Conservation (phyloP, 805 yeast genomes). For the Candida nitratophila region DNA sequence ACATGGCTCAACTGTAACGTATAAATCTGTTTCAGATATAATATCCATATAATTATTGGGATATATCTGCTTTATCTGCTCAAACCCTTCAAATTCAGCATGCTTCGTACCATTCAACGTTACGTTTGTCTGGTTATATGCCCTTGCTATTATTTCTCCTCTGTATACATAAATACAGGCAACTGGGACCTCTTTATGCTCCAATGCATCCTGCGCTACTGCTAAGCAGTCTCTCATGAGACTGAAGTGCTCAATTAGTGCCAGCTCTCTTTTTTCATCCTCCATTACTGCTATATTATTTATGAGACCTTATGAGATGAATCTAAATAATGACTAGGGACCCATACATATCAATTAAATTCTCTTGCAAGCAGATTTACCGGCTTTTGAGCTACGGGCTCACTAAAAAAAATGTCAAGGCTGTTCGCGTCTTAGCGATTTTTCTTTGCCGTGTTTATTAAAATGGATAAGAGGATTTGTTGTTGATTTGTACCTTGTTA, state of each 20-base stretch:
- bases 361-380: too few relatives aligned
- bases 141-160: conserved; percentile 54
- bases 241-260: conserved; percentile 15
- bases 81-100: conserved; percentile 85
- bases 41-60: conserved; percentile 22
- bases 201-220: conserved; percentile 59
- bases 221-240: conserved; percentile 47
- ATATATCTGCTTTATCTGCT: conserved; percentile 34
- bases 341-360: too few relatives aligned
- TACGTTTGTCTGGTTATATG: conserved; percentile 81
- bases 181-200: conserved; percentile 74
- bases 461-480: too few relatives aligned
- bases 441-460: too few relatives aligned
- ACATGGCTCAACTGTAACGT: conserved; percentile 97
- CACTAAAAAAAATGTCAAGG: too few relatives aligned
- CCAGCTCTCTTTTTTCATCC: not conserved
- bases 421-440: too few relatives aligned
- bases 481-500: too few relatives aligned
- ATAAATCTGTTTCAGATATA: conserved; percentile 56
- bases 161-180: conserved; percentile 63
- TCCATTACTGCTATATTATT: not conserved
- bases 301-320: too few relatives aligned
- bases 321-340: too few relatives aligned
- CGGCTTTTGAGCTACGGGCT: too few relatives aligned
- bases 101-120: conserved; percentile 84